Evolutionary conservation across 1,284 basidiomycete species (phyloP), one percentile per base, ranked within the genome.

Genomic region (Anthracocystis setariae): DNA sequence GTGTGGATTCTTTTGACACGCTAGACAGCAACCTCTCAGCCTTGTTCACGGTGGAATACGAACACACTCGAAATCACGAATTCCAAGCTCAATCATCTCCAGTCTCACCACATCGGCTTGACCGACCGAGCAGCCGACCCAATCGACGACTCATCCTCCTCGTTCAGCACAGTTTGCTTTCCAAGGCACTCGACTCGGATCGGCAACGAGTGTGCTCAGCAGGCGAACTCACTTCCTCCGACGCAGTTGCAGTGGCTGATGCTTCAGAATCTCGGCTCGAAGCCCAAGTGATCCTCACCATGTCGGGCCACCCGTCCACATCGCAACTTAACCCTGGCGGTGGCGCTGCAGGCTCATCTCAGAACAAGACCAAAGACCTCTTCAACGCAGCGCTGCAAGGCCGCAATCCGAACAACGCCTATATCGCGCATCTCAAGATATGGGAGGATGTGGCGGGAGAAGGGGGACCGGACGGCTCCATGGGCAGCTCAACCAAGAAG

Each of bases 341-440:
- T 25, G 35, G 43, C 32, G 44, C 20, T n/a, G 45, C 15, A 52
- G 20, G 25, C 46, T 37, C 35, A 37, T 17, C 35, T 13, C 52
- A 51, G 33, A 73, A 63, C 57, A 68, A 65, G 54, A 74, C 73
- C 17, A 70, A 70, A 46, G 76, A 81, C 33, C 67, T 73, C 37
- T 79, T 82, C 58, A 72, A 67, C 25, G 72, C 78, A 21, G 79
- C 81, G 15, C 62, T 82, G 10, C 74, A 70, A 43, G 59, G 73
- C 9, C 65, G 80, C 17, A 64, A 73, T 5, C 46, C 79, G 3
- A 56, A 64, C 44, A 78, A 79, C 50, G 70, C 72, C 38, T 82
- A 82, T 54, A 76, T 82, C 10, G 70, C 78, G 15, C 80, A 82
- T 60, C 55, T 82, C 53, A 82, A 82, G 54, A 76, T 82, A 33